phyloP scores from a whole-genome alignment of 2,329 filamentous ascomycete genomes.

The Reticulascus tulasneorum region DNA sequence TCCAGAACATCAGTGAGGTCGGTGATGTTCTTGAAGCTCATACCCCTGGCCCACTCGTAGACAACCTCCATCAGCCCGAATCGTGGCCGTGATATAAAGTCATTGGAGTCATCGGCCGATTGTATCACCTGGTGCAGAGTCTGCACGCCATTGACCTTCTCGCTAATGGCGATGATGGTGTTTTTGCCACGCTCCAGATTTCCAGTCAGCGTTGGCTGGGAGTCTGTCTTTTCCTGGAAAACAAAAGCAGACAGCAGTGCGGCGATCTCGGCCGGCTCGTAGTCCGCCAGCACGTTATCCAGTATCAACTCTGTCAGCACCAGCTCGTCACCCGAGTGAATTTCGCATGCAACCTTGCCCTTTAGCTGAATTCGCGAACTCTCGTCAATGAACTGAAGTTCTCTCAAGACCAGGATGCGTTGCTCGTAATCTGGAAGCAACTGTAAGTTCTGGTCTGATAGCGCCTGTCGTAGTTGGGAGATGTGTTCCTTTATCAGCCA shows the following conservation, averaged over 20 bases:
- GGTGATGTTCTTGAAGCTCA: conserved; percentile 98
- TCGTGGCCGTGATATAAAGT: conserved; percentile 80
- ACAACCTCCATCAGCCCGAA: conserved; percentile 97
- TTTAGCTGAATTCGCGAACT: conserved; percentile 88
- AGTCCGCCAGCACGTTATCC: conserved; percentile 92
- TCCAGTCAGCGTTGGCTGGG: conserved; percentile 73
- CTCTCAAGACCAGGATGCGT: conserved; percentile 84
- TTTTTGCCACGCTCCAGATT: conserved; percentile 78
- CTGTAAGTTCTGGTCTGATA: conserved; percentile 95
- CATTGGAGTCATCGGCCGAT: conserved; percentile 83
- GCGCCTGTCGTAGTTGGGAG: conserved; percentile 75
- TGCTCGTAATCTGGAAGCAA: conserved; percentile 96
- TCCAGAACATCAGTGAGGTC: conserved; percentile 94
- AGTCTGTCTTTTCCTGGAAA: conserved; percentile 93
- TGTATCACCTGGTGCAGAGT: conserved; percentile 89
- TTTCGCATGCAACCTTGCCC: conserved; percentile 96
- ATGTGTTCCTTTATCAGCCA: conserved; percentile 97
- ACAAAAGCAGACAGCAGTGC: conserved; percentile 91
- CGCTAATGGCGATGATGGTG: conserved; percentile 83
- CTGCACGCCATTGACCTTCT: conserved; percentile 89
- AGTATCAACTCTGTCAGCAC: conserved; percentile 94
- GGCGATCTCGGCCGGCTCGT: conserved; percentile 94
- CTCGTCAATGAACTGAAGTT: conserved; percentile 87
- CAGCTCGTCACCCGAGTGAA: conserved; percentile 93
- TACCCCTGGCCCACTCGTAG: conserved; percentile 95